These are phyloP conservation scores for Nitzschia palea DNA, from an alignment of 108 stramenopile genomes.

Conservation along the genomic window DNA sequence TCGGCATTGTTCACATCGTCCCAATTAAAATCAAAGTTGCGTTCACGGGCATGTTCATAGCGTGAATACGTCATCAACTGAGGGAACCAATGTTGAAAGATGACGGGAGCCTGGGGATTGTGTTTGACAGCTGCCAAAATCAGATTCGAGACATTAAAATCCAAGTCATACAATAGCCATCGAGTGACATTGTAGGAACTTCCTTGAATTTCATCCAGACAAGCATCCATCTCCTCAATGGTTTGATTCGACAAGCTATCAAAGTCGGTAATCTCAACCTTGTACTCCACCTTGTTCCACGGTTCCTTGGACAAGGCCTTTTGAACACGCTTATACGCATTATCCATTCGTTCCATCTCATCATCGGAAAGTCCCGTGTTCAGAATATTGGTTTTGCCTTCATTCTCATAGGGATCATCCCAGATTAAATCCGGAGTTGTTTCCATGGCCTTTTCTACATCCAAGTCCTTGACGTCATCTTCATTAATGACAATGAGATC, in stretches of 20 bases:
- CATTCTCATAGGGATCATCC: slow-evolving; percentile 67
- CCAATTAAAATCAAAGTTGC: slow-evolving; percentile 78
- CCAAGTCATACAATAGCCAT: slow-evolving; percentile 80
- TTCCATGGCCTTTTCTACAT: slow-evolving; percentile 49
- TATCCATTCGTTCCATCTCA: slow-evolving; percentile 59
- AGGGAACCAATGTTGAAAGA: slow-evolving; percentile 84
- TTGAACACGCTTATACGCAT: slow-evolving; percentile 49
- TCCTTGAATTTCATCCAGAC: slow-evolving; percentile 34
- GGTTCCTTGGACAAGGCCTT: slow-evolving; percentile 51
- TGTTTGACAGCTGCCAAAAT: slow-evolving; percentile 81
- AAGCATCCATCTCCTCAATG: slow-evolving; percentile 40
- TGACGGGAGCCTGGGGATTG: slow-evolving; percentile 75
- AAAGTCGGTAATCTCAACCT: slow-evolving; percentile 45
- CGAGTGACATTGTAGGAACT: slow-evolving; percentile 47
- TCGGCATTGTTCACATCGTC: slow-evolving; percentile 79
- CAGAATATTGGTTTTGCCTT: slow-evolving; percentile 34
- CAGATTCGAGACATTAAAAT: slow-evolving; percentile 85
- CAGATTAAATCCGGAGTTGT: slow-evolving; percentile 38
- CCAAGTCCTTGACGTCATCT: slow-evolving; percentile 50
- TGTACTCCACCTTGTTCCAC: slow-evolving; percentile 60
- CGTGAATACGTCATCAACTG: slow-evolving; percentile 68
- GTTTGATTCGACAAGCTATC: slow-evolving; percentile 52
- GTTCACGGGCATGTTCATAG: slow-evolving; percentile 66
- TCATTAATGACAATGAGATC: slow-evolving; percentile 29
- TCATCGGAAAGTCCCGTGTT: slow-evolving; percentile 50